Evolutionary conservation across 306 rosid species (phyloP).

Genomic region (Cicer yamashitae): DNA sequence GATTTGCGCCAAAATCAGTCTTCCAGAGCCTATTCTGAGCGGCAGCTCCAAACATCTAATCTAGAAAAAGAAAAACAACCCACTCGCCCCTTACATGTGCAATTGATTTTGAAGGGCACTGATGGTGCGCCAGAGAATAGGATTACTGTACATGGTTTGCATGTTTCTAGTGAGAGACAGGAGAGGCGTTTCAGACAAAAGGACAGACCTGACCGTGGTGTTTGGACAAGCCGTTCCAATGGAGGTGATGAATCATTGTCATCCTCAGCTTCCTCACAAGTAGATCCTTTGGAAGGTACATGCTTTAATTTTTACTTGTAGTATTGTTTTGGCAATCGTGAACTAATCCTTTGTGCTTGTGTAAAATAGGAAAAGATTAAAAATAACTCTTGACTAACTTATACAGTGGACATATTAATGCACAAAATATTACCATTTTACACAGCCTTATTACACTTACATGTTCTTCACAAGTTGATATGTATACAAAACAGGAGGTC

Average conservation of each 20-base stretch:
- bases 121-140: conserved; percentile 61
- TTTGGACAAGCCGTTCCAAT: conserved; percentile 61
- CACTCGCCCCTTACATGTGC: conserved; percentile 59
- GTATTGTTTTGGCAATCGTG: conserved; percentile 9
- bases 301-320: conserved; percentile 4
- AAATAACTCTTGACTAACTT: neutral
- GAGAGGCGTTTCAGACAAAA: conserved; percentile 60
- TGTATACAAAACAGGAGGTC: conserved; percentile 48
- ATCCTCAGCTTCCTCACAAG: conserved; percentile 46
- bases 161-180: conserved; percentile 57
- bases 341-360: conserved; percentile 16
- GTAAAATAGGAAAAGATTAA: neutral
- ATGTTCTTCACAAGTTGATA: conserved; percentile 1
- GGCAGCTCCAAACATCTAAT: conserved; percentile 54
- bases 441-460: conserved; percentile 14
- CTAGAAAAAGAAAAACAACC: conserved; percentile 59
- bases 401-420: neutral
- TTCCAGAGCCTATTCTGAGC: conserved; percentile 55
- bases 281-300: conserved; percentile 64
- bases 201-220: conserved; percentile 67
- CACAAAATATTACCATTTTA: neutral
- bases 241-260: conserved; percentile 58
- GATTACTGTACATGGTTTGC: conserved; percentile 55
- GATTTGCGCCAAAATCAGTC: conserved; percentile 61
- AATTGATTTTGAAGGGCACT: conserved; percentile 57